phyloP scores from a whole-genome alignment of 2,329 filamentous ascomycete species.

The Cryphonectria naterciae region DNA sequence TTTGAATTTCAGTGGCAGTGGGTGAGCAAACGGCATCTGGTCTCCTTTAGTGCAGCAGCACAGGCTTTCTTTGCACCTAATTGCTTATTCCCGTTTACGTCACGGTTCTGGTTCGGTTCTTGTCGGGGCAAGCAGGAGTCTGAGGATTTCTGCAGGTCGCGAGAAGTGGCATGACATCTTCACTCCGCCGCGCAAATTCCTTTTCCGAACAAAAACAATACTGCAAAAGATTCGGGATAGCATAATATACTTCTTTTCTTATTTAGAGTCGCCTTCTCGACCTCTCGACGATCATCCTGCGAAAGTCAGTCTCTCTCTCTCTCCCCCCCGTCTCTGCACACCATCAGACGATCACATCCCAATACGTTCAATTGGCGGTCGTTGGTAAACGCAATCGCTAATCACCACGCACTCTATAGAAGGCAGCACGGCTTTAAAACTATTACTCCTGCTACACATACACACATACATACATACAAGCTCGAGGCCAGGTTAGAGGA shows the following conservation, averaged over 20 bases:
- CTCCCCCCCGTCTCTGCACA: neutral
- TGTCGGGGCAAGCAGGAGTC: neutral
- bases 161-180: neutral
- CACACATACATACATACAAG: too few species aligned
- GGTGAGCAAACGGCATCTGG: slow-evolving; percentile 4
- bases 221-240: neutral
- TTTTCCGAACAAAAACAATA: neutral
- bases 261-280: neutral
- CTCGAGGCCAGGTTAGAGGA: too few species aligned
- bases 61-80: neutral
- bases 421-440: neutral
- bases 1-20: neutral
- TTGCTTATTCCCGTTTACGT: neutral
- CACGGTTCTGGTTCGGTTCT: neutral
- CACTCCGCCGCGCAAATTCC: neutral
- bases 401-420: neutral
- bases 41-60: neutral
- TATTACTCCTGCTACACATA: neutral
- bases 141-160: neutral
- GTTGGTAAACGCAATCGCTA: neutral
- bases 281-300: neutral
- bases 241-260: neutral
- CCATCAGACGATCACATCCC: neutral
- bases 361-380: neutral
- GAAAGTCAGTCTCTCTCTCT: neutral